Evolutionary conservation across 345 rosid genomes (phyloP), one percentile per base, ranked within the genome.

Genomic region (Limnanthes douglasii): DNA sequence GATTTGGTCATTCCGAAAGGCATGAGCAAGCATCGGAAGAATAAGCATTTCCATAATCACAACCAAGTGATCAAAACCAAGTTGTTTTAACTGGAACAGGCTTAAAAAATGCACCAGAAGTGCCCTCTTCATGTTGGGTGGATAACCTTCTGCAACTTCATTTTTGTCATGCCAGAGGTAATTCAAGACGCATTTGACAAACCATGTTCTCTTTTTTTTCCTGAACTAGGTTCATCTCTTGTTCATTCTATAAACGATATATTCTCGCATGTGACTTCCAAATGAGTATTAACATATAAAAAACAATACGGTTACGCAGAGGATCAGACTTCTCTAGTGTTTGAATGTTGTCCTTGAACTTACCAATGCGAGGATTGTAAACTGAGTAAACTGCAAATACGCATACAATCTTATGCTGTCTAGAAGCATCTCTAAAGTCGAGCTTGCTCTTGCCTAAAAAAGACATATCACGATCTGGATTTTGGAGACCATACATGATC

Each of bases 31-130:
- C 98, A 90, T 75, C 3, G 98, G 98, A 44, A 90, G 92, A 59
- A 90, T 78, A 39, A 84, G 98, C 94, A 90, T 84, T 78, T 84
- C 94, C 98, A 90, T 90, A 13, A 78, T 82, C 37, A 84, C 73
- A 53, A 90, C 98, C 68, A 84, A 50, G 63, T 90, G 98, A 37
- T 81, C 95, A 61, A 84, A 92, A 44, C 75, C 83, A 37, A 84
- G 81, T 56, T 90, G 93, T 61, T 80, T 90, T 20, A 88, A 59
- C 54, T 90, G 96, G 59, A 90, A 90, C 59, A 90, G 96, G 58
- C 46, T 65, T 31, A 90, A 65, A 48, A 90, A 90, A 60, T 84
- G 96, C 51, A 78, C 57, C 26, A 90, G 88, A 56, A 90, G 90
- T 23, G 66, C 63, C 64, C 48, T 90, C 72, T 84, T 84, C 84